Conservation (phyloP, 768 basidiomycete species). For the Cantharellus cinnabarinus region DNA sequence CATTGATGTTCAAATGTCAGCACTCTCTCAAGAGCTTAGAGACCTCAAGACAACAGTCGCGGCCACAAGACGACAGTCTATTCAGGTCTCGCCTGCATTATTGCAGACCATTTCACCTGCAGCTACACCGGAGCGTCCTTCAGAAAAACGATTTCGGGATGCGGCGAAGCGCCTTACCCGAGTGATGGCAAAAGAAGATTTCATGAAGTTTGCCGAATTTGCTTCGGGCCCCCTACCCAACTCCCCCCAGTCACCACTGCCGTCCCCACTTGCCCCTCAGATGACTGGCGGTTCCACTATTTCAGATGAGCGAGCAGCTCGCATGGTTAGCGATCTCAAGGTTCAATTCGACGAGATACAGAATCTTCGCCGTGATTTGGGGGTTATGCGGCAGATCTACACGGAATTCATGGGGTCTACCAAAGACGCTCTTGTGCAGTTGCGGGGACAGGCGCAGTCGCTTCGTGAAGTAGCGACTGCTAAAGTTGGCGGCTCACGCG, state of each 20-base stretch:
- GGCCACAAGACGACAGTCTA: conserved; percentile 30
- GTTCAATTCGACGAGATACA: conserved; percentile 92
- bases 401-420: conserved; percentile 85
- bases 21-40: conserved; percentile 71
- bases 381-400: conserved; percentile 85
- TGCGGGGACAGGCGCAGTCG: conserved; percentile 67
- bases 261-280: conserved; percentile 35
- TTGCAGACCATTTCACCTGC: conserved; percentile 10
- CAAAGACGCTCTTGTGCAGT: conserved; percentile 56
- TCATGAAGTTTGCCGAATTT: neutral
- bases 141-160: conserved; percentile 51
- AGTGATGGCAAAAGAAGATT: conserved; percentile 33
- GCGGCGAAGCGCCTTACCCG: conserved; percentile 57
- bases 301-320: conserved; percentile 38
- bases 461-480: conserved; percentile 73
- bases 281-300: conserved; percentile 54
- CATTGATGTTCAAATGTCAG: conserved; percentile 78
- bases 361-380: conserved; percentile 80
- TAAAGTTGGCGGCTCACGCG: conserved; percentile 67
- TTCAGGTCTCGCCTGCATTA: conserved; percentile 6
- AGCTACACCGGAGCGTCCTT: conserved; percentile 41
- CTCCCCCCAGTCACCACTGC: neutral
- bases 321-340: conserved; percentile 64
- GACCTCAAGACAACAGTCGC: conserved; percentile 56
- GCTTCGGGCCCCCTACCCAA: conserved; percentile 9